Evolutionary conservation across 176 grass and related monocot genomes (phyloP), one percentile per base, ranked within the genome.

Genomic region (Canna indica): DNA sequence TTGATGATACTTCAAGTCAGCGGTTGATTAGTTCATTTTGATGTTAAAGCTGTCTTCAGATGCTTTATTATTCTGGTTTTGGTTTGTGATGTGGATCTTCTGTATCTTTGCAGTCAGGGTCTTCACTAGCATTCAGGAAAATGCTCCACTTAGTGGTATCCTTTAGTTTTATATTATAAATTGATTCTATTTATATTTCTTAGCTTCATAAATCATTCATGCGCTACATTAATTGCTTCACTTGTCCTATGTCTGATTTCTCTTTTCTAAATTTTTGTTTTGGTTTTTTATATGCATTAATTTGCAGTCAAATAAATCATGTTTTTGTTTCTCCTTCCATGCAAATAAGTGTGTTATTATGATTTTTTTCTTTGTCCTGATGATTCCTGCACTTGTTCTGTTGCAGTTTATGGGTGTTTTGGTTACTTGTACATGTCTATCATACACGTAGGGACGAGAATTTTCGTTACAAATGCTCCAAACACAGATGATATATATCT

Each of bases 71-170:
- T 45, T 70, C 41, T 16, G 0, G 24, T 45, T 29, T 31, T 18
- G 44, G 25, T 48, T 30, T 44, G 28, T 45, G 31, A 47, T 20
- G 16, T 47, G 26, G 74, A 75, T 72, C 20, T 63, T 75, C 56
- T 77, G 25, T 79, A 78, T 33, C 36, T 36, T 72, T 85, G 69
- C 86, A 97, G 89, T 93, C 70, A 85, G 94, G 90, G 86, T 97
- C 73, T 97, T 97, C 59, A 97, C 89, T 47, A 97, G 79, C 78
- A 85, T 93, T 75, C 89, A 97, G 79, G 94, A 97, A 80, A 83
- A 84, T 75, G 88, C 94, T 85, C 89, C 94, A 10, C 77, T 84
- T 72, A 97, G 84, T 60, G 78, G 94, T 97, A 97, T 92, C 88
- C 86, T 97, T 88, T 76, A 5, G 25, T 50, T 82, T 44, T 18